Base-by-base conservation (phyloP, 768 basidiomycete species). In the Rhodotorula toruloides region DNA sequence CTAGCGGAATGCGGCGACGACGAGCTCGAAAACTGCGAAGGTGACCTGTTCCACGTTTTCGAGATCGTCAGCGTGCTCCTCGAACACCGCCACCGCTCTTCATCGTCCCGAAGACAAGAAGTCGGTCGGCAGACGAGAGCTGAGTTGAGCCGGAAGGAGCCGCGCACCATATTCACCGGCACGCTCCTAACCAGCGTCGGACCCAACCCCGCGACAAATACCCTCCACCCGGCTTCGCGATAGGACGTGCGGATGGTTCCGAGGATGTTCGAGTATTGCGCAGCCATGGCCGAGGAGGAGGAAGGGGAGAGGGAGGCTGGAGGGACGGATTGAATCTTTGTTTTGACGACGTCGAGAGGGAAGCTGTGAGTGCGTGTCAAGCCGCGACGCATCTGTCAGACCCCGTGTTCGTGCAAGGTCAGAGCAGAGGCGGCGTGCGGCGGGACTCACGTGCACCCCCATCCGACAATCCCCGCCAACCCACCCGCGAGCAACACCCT, bases 331-430 rank as follows among this genome's bases (percentile, higher is more conserved):
- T 96, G 91, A 72, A 92, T 84, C 10, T 91, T 84, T 21, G 92
- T 93, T 79, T 96, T 94, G 67, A 93, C 82, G 6, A 91, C 87
- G 74, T 96, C 91, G 61, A 91, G 80, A 4, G 90, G 90, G 76
- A 94, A 96, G 1, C 91, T 93, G 4, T 80, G 52, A 31, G 42
- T 62, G 42, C 21, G 46, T n/a, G 27, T 7, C 8, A 19, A 75
- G 71, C 22, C 68, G 49, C 21, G 68, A 63, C 4, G 77, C 36
- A n/a, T 44, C 27, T 34, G 53, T 53, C 34, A 25, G 21, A n/a
- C 21, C 4, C 10, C 17, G 1, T 42, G 40, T 21, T 29, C 32
- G n/a, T 4, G 14, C n/a, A 32, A 27, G 2, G 47, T 4, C 22
- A 29, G 32, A 14, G 22, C 4, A 12, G 36, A n/a, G 47, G 25